These are phyloP conservation scores for Poa annua DNA, from an alignment of 176 grass and related monocot genomes.

Conservation along the genomic window DNA sequence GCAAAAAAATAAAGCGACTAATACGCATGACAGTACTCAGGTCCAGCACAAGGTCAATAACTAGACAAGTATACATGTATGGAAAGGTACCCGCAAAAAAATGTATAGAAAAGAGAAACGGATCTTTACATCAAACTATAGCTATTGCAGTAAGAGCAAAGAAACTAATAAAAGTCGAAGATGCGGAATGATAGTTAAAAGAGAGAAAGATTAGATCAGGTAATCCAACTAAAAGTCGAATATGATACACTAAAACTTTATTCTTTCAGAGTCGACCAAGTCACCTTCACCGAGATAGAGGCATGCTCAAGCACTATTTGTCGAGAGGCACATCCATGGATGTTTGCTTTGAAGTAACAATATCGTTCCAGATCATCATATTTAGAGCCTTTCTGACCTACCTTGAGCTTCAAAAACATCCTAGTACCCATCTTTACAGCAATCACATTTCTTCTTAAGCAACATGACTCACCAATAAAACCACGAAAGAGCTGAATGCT, in stretches of 20 bases:
- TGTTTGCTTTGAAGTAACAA: slow-evolving; percentile 6
- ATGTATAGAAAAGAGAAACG: too few species aligned
- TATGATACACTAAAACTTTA: too few species aligned
- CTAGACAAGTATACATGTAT: too few species aligned
- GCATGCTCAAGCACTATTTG: not conserved
- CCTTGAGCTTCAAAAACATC: slow-evolving; percentile 9
- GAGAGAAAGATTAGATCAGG: too few species aligned
- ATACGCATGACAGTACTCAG: too few species aligned
- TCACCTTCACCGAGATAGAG: not conserved
- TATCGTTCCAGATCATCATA: not conserved
- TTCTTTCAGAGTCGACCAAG: not conserved
- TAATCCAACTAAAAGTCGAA: too few species aligned
- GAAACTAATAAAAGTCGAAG: too few species aligned
- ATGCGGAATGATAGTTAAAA: too few species aligned
- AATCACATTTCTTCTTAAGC: slow-evolving; percentile 15
- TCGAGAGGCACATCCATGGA: not conserved
- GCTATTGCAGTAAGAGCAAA: not conserved
- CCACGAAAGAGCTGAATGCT: not conserved
- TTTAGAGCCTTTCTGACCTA: not conserved
- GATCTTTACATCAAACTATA: too few species aligned
- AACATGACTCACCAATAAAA: not conserved
- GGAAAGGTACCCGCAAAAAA: too few species aligned
- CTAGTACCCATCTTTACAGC: not conserved
- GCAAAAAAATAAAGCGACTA: too few species aligned
- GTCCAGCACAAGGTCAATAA: too few species aligned